Evolutionary conservation across 1,139 yeast species (phyloP), one percentile per base, ranked within the genome.

Genomic region (Hyphopichia khmerensis): DNA sequence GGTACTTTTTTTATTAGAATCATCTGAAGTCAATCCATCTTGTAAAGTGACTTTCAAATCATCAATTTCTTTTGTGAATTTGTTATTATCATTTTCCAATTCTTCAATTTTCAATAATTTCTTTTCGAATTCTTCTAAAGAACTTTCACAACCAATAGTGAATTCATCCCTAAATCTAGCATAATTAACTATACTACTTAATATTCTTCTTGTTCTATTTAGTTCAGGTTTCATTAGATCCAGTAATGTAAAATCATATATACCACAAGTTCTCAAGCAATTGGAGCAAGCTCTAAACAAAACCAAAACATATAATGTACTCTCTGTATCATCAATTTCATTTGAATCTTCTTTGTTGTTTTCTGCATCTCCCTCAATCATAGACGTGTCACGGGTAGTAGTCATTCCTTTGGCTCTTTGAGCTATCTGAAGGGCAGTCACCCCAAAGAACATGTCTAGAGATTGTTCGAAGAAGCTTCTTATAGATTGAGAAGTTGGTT

Each of bases 171-270:
- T 73, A 55, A 87, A 89, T 45, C 95, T 67, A 2, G 95, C 95
- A 68, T 80, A 90, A 57, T 90, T 89, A 15, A 89, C 86, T 40
- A 90, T 83, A 1, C 95, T 95, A 58, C 96, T 87, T 26, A 90
- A 62, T 16, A 87, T 73, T 39, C 95, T 69, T 49, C 82, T 67
- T 3, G 81, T 72, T 44, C 95, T 68, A 38, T 62, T 64, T 0
- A 87, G 73, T 19, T 89, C 96, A 0, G 97, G 97, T 35, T 67
- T 55, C 48, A 62, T 53, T 21, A 79, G 67, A 62, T 90, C 97
- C 66, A 79, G 72, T 42, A 89, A 69, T 36, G 83, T 77, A 55
- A 89, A 86, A 60, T 90, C 96, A 44, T 79, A 72, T 3, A 89
- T 79, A 0, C 96, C 96, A 57, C 93, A 84, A 43, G 78, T 83